phyloP scores from a whole-genome alignment of 768 basidiomycete species.

The Hericium rajendrae region DNA sequence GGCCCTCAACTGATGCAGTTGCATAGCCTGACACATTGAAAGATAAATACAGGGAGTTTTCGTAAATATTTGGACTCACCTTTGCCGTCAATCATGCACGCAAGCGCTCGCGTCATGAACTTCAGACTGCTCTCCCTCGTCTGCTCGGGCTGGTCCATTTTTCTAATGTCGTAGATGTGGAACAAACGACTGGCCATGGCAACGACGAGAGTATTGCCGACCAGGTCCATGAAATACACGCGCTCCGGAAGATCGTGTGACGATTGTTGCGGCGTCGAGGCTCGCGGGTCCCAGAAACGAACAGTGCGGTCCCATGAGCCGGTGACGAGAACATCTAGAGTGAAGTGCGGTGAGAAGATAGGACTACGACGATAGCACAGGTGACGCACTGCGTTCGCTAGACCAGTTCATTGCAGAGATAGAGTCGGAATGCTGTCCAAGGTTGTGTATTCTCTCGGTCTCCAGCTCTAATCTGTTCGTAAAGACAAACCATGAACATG shows the following conservation, averaged over 20 bases:
- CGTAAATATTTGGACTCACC: conserved; percentile 31
- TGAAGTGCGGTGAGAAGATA: not conserved
- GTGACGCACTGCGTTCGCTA: conserved; percentile 47
- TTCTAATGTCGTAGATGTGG: conserved; percentile 80
- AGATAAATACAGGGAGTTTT: not conserved
- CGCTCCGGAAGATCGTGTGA: conserved; percentile 70
- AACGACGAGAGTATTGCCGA: conserved; percentile 74
- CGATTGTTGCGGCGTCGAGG: conserved; percentile 41
- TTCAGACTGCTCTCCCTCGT: conserved; percentile 88
- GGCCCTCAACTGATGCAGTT: conserved; percentile 87
- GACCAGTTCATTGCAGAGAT: conserved; percentile 72
- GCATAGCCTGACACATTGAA: conserved; percentile 61
- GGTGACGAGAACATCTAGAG: conserved; percentile 61
- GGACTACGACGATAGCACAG: not conserved
- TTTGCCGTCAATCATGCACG: conserved; percentile 88
- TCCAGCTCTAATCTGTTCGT: conserved; percentile 63
- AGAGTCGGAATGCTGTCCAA: conserved; percentile 77
- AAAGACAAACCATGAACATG: not conserved
- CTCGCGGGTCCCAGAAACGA: conserved; percentile 79
- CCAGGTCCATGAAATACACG: conserved; percentile 75
- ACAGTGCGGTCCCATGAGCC: conserved; percentile 91
- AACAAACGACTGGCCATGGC: conserved; percentile 89
- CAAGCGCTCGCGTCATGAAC: conserved; percentile 87
- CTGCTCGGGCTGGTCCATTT: conserved; percentile 66
- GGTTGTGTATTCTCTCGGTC: conserved; percentile 57